These are phyloP conservation scores for Calocera viscosa DNA, from an alignment of 768 basidiomycete genomes.

Conservation along the genomic window DNA sequence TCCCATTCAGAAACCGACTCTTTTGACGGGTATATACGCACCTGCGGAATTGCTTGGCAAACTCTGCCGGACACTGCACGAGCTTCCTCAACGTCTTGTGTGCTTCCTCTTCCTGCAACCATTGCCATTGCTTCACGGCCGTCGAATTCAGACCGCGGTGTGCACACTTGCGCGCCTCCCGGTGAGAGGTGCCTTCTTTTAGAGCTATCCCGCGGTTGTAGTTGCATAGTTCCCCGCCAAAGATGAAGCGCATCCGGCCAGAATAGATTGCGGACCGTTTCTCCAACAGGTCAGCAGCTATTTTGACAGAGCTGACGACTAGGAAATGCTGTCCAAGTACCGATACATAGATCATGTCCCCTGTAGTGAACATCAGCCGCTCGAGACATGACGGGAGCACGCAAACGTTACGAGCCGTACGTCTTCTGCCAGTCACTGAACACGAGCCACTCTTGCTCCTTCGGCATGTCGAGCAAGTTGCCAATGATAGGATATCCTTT, in stretches of 20 bases:
- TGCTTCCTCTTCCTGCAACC: neutral
- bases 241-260: neutral
- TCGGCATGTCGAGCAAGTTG: slow-evolving; percentile 26
- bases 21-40: neutral
- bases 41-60: neutral
- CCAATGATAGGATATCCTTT: slow-evolving; percentile 29
- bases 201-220: neutral
- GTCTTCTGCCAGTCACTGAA: slow-evolving; percentile 26
- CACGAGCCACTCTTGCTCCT: slow-evolving; percentile 25
- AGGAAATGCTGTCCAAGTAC: slow-evolving; percentile 6
- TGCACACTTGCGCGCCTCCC: neutral
- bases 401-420: slow-evolving; percentile 18
- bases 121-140: neutral
- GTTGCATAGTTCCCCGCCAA: neutral
- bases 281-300: slow-evolving; percentile 10
- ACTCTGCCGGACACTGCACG: neutral
- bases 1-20: neutral
- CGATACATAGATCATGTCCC: neutral
- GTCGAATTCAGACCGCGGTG: neutral
- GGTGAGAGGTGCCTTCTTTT: neutral
- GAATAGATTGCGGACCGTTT: slow-evolving; percentile 14
- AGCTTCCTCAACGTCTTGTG: neutral
- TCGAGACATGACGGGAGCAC: neutral
- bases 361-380: neutral
- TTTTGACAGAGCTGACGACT: slow-evolving; percentile 7